Evolutionary conservation across 352 stramenopile species (phyloP), one percentile per base, ranked within the genome.

Genomic region (Saprolegnia diclina): DNA sequence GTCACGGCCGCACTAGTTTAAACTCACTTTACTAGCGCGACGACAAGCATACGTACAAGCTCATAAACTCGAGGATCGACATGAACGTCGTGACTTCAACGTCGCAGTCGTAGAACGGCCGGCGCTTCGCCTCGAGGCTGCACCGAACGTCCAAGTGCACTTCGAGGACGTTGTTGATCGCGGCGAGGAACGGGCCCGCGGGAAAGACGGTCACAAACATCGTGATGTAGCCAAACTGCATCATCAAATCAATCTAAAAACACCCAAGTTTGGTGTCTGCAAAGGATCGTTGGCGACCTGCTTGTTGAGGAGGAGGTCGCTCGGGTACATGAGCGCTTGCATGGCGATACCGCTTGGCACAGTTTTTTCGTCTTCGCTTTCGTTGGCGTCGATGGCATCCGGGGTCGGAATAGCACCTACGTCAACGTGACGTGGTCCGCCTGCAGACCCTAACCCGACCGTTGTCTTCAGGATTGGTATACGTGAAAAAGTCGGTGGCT

Each of bases 211-310:
- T 92, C 1, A 96, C 90, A 75, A 98, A 98, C 76, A 98, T 88
- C 38, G 91, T 98, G 46, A 98, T 84, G 74, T 98, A 98, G 50
- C 92, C 92, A 71, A 98, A 97, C 84, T 90, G 82, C n/a, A 92
- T 71, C 46, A 92, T 76, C 13, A 86, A 67, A 64, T 92, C 84
- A 78, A 90, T 90, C 44, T 65, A 65, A 5, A 48, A 0, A 10
- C 10, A 37, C 35, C 37, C 10, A 48, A 16, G 21, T 10, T 13
- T 5, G 18, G 5, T 54, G 10, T 0, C 45, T 18, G 35, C n/a
- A 21, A 35, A 13, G 10, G 18, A 13, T 38, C 11, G 40, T 54
- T 13, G 21, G 11, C 11, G 45, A 65, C 57, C 22, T 92, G 82
- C 67, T 92, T 92, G 63, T 74, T 76, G 77, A 92, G 76, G 40